Evolutionary conservation across 1,139 yeast species (phyloP).

Genomic region (Protomyces inundatus): DNA sequence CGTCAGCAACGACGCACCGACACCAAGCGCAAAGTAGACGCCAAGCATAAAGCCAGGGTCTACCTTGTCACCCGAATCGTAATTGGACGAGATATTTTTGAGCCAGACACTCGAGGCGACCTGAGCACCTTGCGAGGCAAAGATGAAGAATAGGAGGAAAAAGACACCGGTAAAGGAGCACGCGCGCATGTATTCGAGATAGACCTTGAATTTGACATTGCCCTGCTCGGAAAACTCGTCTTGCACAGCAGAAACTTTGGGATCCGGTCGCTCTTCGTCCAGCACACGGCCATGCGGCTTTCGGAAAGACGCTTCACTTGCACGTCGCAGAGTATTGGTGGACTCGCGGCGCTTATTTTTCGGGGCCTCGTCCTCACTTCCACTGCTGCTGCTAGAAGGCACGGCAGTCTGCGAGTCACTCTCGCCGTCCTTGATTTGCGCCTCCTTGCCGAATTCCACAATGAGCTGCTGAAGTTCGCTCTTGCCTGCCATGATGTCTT

Average conservation of each 20-base stretch:
- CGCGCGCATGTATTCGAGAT: constrained; percentile 75
- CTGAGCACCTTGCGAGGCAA: constrained; percentile 56
- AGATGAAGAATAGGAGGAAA: constrained; percentile 46
- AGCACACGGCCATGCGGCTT: constrained; percentile 35
- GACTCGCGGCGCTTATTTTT: constrained; percentile 10
- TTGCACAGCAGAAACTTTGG: constrained; percentile 32
- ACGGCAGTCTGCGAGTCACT: constrained; percentile 28
- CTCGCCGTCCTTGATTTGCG: constrained; percentile 18
- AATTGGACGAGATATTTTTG: constrained; percentile 88
- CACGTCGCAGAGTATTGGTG: constrained; percentile 57
- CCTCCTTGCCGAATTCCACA: constrained; percentile 49
- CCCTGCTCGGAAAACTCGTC: constrained; percentile 85
- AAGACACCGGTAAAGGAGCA: constrained; percentile 71
- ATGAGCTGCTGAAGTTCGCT: constrained; percentile 59
- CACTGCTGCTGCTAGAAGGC: constrained; percentile 20
- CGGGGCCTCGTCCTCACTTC: constrained; percentile 26
- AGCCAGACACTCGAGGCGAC: constrained; percentile 79
- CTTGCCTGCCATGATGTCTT: constrained; percentile 49
- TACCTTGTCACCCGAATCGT: constrained; percentile 60
- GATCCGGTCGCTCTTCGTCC: constrained; percentile 26
- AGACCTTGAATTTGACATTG: constrained; percentile 85
- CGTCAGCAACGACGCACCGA: constrained; percentile 56
- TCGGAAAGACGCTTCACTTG: constrained; percentile 57
- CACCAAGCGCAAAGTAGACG: constrained; percentile 68
- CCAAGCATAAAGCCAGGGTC: constrained; percentile 78